phyloP scores from a whole-genome alignment of 192 early-diverging fungal species.

The Jimgerdemannia lactiflua region DNA sequence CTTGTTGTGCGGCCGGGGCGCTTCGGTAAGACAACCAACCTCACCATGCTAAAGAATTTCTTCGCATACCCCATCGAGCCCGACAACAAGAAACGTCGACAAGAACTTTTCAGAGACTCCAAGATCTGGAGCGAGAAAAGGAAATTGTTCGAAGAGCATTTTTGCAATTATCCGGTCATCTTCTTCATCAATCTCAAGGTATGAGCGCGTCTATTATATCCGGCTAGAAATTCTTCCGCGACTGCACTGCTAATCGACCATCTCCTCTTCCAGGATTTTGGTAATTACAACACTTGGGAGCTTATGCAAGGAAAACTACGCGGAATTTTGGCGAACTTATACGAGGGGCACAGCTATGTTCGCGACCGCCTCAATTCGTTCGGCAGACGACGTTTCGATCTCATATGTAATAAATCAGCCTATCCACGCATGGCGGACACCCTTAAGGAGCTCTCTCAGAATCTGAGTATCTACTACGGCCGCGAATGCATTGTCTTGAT shows the following conservation, averaged over 20 bases:
- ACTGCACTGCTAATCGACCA: conserved; percentile 6
- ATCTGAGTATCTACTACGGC: not conserved
- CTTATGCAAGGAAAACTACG: not conserved
- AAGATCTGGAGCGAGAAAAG: conserved; percentile 7
- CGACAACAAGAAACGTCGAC: conserved; percentile 1
- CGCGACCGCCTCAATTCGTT: not conserved
- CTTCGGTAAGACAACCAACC: conserved; percentile 13
- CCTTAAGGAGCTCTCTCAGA: not conserved
- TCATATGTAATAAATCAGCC: not conserved
- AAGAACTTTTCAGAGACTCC: conserved; percentile 9
- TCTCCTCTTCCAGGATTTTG: not conserved
- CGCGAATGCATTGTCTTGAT: not conserved
- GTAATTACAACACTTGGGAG: conserved; percentile 3
- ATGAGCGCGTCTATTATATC: not conserved
- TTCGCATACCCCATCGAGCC: conserved; percentile 7
- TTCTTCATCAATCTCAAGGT: conserved; percentile 8
- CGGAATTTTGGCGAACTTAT: not conserved
- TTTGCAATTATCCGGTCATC: conserved; percentile 20
- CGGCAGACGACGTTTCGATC: not conserved
- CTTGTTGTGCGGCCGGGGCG: conserved; percentile 1
- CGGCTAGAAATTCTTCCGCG: not conserved
- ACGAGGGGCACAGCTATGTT: not conserved
- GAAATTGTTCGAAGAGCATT: not conserved
- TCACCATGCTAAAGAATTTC: conserved; percentile 13
- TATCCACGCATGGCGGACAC: not conserved